Conservation (phyloP, 2,329 filamentous ascomycete genomes). For the Aspergillus sp. region DNA sequence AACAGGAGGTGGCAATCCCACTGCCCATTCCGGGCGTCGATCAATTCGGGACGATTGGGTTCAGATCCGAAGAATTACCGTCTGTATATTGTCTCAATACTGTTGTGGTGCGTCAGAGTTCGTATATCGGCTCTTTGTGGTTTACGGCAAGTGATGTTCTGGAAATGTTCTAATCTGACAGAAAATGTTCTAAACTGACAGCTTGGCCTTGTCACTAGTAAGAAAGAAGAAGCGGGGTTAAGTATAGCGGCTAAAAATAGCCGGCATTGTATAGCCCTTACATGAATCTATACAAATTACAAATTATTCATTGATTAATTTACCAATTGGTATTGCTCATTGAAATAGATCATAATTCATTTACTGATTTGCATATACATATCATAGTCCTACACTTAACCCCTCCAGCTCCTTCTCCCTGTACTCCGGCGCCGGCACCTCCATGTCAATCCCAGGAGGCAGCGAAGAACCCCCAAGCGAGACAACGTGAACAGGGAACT, state of each 20-base stretch:
- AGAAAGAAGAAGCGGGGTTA: neutral
- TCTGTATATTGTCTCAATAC: too few species aligned
- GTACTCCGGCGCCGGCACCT: neutral
- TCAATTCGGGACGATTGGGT: too few species aligned
- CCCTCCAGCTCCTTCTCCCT: neutral
- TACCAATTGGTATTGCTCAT: neutral
- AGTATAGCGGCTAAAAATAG: neutral
- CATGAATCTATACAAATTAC: neutral
- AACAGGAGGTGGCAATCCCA: too few species aligned
- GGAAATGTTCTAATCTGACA: too few species aligned
- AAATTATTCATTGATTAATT: neutral
- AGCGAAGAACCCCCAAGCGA: neutral
- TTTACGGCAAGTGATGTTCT: too few species aligned
- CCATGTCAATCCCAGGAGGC: neutral
- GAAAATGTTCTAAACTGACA: too few species aligned
- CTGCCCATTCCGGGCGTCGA: too few species aligned
- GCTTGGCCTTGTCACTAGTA: too few species aligned
- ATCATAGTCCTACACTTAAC: neutral
- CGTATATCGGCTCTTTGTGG: too few species aligned
- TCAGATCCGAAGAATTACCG: too few species aligned
- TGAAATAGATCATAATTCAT: neutral
- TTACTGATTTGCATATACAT: neutral
- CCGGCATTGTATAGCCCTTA: neutral
- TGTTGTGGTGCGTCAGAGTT: too few species aligned
- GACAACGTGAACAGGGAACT: conserved; percentile 17